Base-by-base conservation (phyloP, 1,284 basidiomycete genomes). In the Anthracocystis panici-leucophaei region DNA sequence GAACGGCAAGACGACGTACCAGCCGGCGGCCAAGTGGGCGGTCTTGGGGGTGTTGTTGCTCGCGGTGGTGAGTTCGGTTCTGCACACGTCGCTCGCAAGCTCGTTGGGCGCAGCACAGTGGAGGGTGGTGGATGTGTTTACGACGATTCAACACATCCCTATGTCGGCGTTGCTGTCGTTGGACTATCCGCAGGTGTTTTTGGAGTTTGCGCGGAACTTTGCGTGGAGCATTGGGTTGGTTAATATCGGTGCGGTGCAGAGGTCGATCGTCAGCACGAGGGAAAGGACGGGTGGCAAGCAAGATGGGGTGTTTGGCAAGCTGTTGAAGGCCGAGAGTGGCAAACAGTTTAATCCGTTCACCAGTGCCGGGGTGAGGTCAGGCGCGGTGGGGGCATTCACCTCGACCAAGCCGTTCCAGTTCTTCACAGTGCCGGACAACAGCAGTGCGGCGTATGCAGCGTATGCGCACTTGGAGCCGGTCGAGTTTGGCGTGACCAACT, bases 141-240 rank as follows among this genome's bases (percentile, higher is more conserved):
- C 89, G 75, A 89, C 95, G 58, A 92, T 91, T 82, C 95, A 98
- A 86, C 89, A 90, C 74, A 91, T 95, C 52, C 92, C 91, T 21
- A 88, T 89, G 29, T 90, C 91, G 2, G 92, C 88, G 5, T 88
- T 97, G 77, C 89, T 97, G 67, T 89, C 90, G 75, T 89, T 98
- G 80, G 93, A 96, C 85, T 97, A 94, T 83, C 93, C 96, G 0
- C 89, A 90, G 44, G 89, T 92, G 14, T 97, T 94, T 84, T 88
- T 90, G 64, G 88, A 91, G 20, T 97, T 91, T 80, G 88, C 92
- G 1, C 88, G 91, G 77, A 97, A 97, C 85, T 96, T 97, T 79
- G 89, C 91, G 1, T 97, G 95, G 95, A 89, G 92, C 0, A 86
- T 96, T 78, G 93, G 93, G 0, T 87, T 98, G n/a, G 90, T 97